Base-by-base conservation (phyloP, 768 basidiomycete genomes). In the Tricholoma sp. region DNA sequence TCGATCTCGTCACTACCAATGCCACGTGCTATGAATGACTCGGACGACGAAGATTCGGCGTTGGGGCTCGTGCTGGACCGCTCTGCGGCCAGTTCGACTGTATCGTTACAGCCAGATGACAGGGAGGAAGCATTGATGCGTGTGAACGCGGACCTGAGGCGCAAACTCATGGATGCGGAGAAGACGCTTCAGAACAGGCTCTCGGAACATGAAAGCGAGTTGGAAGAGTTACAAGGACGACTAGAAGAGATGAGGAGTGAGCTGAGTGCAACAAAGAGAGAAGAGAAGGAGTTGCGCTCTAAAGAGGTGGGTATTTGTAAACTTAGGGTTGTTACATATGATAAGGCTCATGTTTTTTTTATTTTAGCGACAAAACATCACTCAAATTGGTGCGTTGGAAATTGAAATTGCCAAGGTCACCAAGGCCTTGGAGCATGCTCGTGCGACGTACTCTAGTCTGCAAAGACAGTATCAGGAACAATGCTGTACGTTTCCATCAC, bases 381-480 rank as follows among this genome's bases (percentile, higher is more conserved):
- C 77, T 0, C 87, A 90, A 70, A 91, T 92, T 56, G 69, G 72
- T 39, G 78, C 80, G 7, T 74, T 90, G 2, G 95, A 98, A 70
- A 79, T 82, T 21, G 94, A 95, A 64, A 82, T 96, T 5, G 78
- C 82, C 1, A 91, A 88, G 66, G 67, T 91, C 46, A 85, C 86
- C 57, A 86, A 87, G 66, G 78, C 76, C 16, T 75, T 97, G 35
- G 93, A 96, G 49, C 82, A 78, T 39, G 81, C 91, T 11, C 84
- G 87, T 52, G 70, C 80, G 19, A 83, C 85, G 16, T 92, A 94
- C 67, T 79, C 82, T 58, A 86, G 81, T 62, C 74, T 96, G 59
- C 89, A 94, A 65, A 86, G 86, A 64, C 91, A 92, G 67, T 97
- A 96, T 64, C 83, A 88, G 62, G 92, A 96, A 66, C 94, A 96